Percentiles rank a stretch among this genome's conserved stretches.
These are phyloP conservation scores for Pleurotus salmoneostramineus DNA, from an alignment of 768 basidiomycete genomes.

Conservation along the genomic window DNA sequence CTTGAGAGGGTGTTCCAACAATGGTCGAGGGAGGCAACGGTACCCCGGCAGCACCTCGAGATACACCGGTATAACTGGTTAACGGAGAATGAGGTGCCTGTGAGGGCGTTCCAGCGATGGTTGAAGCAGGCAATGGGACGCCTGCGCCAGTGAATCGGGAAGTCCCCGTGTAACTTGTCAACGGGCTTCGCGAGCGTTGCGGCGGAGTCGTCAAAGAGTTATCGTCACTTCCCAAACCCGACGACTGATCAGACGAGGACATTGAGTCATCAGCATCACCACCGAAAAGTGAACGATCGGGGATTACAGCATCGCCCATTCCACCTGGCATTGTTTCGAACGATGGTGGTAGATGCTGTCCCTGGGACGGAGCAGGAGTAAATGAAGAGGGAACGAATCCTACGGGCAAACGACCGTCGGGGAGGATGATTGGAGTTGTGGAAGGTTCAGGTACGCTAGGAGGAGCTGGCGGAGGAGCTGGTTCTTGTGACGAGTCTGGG, in stretches of 20 bases:
- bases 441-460: slow-evolving; percentile 1
- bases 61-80: not conserved
- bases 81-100: not conserved
- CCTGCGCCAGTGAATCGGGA: slow-evolving; percentile 2
- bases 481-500: not conserved
- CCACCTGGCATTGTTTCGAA: slow-evolving; percentile 2
- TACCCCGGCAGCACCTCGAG: not conserved
- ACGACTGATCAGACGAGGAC: not conserved
- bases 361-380: slow-evolving; percentile 2
- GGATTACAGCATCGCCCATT: slow-evolving; percentile 5
- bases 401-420: slow-evolving; percentile 6
- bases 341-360: not conserved
- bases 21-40: not conserved
- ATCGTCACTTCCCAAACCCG: not conserved
- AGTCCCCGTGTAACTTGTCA: slow-evolving; percentile 3
- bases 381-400: slow-evolving; percentile 8
- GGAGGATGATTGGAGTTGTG: slow-evolving; percentile 9
- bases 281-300: slow-evolving; percentile 6
- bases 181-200: not conserved
- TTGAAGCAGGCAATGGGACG: slow-evolving; percentile 7
- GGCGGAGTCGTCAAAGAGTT: slow-evolving; percentile 6
- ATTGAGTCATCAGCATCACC: slow-evolving; percentile 5
- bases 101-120: not conserved
- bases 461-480: slow-evolving; percentile 7
- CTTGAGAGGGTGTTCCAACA: not conserved